phyloP scores from a whole-genome alignment of 1,284 basidiomycete species.

The Melampsora larici-populina region DNA sequence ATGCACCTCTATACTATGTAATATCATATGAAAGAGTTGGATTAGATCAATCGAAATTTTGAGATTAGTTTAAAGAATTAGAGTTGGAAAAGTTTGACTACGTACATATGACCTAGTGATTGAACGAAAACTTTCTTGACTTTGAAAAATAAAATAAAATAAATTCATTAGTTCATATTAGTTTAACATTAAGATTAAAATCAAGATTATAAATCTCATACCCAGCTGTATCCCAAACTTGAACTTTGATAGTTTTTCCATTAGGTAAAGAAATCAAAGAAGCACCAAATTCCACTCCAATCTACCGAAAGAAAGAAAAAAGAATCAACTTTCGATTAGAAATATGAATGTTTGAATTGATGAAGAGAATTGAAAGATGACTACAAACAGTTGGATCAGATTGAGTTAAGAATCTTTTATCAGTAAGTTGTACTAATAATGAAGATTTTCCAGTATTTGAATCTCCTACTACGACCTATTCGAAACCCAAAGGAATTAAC shows the following conservation, averaged over 20 bases:
- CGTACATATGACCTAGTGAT: slow-evolving; percentile 42
- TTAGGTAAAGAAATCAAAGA: slow-evolving; percentile 41
- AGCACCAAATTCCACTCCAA: slow-evolving; percentile 41
- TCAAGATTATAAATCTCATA: not conserved
- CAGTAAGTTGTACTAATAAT: slow-evolving; percentile 36
- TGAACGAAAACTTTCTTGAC: slow-evolving; percentile 42
- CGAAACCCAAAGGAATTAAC: no score
- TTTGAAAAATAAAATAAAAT: not conserved
- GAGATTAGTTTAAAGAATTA: not conserved
- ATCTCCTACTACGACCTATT: slow-evolving; percentile 39
- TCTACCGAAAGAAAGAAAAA: slow-evolving; percentile 5
- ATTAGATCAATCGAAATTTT: not conserved
- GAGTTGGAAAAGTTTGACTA: not conserved
- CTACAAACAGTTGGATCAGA: slow-evolving; percentile 32
- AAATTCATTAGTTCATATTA: not conserved
- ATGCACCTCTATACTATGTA: slow-evolving; percentile 40
- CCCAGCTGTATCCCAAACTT: slow-evolving; percentile 43
- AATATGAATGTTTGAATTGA: not conserved
- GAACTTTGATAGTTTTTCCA: slow-evolving; percentile 39
- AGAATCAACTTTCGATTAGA: not conserved
- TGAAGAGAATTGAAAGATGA: not conserved
- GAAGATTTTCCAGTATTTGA: slow-evolving; percentile 43
- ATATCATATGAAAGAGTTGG: no score
- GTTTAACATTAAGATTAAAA: not conserved
- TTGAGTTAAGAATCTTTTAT: slow-evolving; percentile 42